These are phyloP conservation scores for Rickenella mellea DNA, from an alignment of 768 basidiomycete species.

Conservation along the genomic window DNA sequence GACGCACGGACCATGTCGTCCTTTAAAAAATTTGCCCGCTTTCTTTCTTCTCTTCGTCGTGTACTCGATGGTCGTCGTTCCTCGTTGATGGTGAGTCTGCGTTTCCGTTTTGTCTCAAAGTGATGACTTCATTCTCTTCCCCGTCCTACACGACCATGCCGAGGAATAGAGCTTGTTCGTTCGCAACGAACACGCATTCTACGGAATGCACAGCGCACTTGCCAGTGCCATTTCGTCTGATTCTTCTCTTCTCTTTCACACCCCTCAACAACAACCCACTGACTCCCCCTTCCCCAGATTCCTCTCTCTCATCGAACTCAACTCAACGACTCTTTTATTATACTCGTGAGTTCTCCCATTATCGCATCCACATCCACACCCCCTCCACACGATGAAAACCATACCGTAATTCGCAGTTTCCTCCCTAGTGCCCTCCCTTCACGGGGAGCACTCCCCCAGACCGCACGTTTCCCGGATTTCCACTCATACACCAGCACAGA, in stretches of 20 bases:
- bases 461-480: conserved; percentile 63
- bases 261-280: not conserved
- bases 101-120: conserved; percentile 8
- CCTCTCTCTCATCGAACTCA: not conserved
- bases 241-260: conserved; percentile 9
- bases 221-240: conserved; percentile 88
- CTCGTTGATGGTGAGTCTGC: conserved; percentile 2
- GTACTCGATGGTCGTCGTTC: not conserved
- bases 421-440: conserved; percentile 58
- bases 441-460: conserved; percentile 61
- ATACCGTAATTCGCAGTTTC: conserved; percentile 80
- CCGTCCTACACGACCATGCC: conserved; percentile 87
- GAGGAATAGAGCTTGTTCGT: conserved; percentile 71
- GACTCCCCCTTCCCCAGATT: conserved; percentile 2
- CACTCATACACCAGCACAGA: conserved; percentile 54
- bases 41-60: not conserved
- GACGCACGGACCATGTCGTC: not conserved
- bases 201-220: conserved; percentile 64
- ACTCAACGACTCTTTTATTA: not conserved
- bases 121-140: conserved; percentile 86
- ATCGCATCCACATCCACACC: conserved; percentile 8
- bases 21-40: not conserved
- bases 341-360: conserved; percentile 1
- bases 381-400: conserved; percentile 40
- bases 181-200: conserved; percentile 65